Evolutionary conservation across 2,329 filamentous ascomycete species (phyloP).

Genomic region (Ciborinia camelliae): DNA sequence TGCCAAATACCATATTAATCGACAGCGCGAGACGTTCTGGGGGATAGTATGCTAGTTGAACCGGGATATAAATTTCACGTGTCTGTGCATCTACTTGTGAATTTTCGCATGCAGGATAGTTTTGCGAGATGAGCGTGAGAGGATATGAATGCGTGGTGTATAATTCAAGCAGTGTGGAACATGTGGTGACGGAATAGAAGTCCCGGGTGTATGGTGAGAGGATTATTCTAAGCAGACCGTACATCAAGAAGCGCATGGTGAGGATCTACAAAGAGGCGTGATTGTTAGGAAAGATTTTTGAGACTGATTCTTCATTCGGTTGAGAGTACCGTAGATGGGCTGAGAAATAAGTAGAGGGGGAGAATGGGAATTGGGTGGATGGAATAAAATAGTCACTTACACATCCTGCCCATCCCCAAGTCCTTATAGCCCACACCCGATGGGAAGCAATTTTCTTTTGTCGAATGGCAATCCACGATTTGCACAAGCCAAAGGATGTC

Average conservation of each 20-base stretch:
- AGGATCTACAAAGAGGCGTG: not conserved
- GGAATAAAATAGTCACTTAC: not conserved
- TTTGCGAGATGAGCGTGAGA: not conserved
- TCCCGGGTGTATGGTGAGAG: constrained; percentile 1
- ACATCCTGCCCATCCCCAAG: constrained; percentile 12
- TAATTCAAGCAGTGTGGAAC: not conserved
- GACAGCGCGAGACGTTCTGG: not conserved
- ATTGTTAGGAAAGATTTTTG: not conserved
- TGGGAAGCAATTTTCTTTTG: not conserved
- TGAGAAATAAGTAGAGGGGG: not conserved
- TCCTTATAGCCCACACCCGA: constrained; percentile 13
- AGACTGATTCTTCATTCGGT: not conserved
- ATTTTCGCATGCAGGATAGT: not conserved
- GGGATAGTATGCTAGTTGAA: not conserved
- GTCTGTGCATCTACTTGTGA: not conserved
- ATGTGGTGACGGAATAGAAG: constrained; percentile 3
- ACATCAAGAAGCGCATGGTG: constrained; percentile 8
- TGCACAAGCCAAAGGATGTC: not conserved
- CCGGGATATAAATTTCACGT: not conserved
- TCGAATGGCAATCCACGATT: constrained; percentile 7
- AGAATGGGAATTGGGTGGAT: not conserved
- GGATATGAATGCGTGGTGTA: constrained; percentile 1
- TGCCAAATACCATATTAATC: not conserved
- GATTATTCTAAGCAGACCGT: not conserved
- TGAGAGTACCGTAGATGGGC: too few relatives aligned